Evolutionary conservation across 192 early-diverging fungal species (phyloP), one percentile per base, ranked within the genome.

Genomic region (Cladochytrium replicatum): DNA sequence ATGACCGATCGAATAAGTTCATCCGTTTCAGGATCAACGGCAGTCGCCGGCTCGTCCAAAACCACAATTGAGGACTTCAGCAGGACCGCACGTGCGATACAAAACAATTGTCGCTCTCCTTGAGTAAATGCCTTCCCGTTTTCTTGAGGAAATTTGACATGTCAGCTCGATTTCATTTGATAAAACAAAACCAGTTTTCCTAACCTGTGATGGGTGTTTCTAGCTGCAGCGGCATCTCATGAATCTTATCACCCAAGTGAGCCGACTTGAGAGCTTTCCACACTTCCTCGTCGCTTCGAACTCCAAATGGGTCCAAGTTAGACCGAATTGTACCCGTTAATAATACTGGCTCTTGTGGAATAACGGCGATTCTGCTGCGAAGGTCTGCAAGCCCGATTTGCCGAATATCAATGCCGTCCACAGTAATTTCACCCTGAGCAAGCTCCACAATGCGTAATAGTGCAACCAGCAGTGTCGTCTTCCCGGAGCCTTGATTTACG

Each of bases 221-320:
- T 17, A 37, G 17, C 34, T 37, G 34, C 34, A 37, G 22, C 17
- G 63, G 63, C 63, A 66, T 66, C 25, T 66, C 63, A 8, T 41
- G 15, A 29, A 54, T 68, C 46, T 70, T 69, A 13, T 61, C 54
- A 6, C 41, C 52, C 0, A 85, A 55, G 0, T 69, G 74, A 1
- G 78, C 80, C 0, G 63, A 47, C 13, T 72, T 60, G n/a, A 93
- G 55, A 0, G 75, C 77, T 8, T 52, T 32, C 72, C 69, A 79
- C 3, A 93, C 63, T 38, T 81, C 79, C 6, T 60, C 74, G 48
- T 86, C 83, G 3, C 50, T 59, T 22, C 63, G 57, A 2, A 48
- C 41, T 19, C 67, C 62, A 43, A 76, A 69, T 6, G 91, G 91
- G 58, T 94, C 89, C 29, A 94, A 59, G 69, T 96, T 96, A 27